Conservation (phyloP, 2,329 filamentous ascomycete species). For the Alternaria brassicae region DNA sequence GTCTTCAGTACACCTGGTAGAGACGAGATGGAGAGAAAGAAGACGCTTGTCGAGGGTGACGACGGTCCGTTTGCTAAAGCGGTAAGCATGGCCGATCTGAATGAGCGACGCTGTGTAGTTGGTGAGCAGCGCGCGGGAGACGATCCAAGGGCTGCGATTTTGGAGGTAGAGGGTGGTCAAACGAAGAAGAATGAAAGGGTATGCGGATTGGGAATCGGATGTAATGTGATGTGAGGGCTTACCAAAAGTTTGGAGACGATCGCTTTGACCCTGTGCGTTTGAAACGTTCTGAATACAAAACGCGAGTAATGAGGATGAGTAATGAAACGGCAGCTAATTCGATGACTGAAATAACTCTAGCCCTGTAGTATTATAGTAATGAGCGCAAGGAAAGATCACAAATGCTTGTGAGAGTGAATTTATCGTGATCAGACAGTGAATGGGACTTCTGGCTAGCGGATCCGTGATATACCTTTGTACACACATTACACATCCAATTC, state of each 20-base stretch:
- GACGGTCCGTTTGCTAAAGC: constrained; percentile 33
- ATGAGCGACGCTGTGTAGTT: constrained; percentile 22
- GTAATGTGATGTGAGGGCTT: constrained; percentile 27
- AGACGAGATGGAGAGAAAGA: constrained; percentile 45
- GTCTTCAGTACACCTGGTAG: constrained; percentile 39
- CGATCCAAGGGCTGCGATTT: background rate
- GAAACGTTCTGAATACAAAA: background rate
- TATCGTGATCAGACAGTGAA: background rate
- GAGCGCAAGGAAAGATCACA: background rate
- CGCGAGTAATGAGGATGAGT: background rate
- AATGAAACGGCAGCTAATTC: background rate
- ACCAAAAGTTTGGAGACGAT: background rate
- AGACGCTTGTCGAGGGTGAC: constrained; percentile 28
- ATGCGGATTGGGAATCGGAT: constrained; percentile 11
- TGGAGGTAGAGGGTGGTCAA: background rate
- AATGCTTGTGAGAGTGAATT: background rate
- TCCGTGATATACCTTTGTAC: background rate
- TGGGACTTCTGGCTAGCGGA: background rate
- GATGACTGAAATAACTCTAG: background rate
- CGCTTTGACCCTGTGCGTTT: background rate
- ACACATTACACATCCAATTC: background rate
- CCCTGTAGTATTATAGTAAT: background rate
- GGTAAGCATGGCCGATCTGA: constrained; percentile 26
- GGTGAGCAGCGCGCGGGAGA: constrained; percentile 8
- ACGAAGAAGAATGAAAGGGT: background rate